Conservation (phyloP, 495 filamentous ascomycete genomes). For the Trichoderma gamsii region DNA sequence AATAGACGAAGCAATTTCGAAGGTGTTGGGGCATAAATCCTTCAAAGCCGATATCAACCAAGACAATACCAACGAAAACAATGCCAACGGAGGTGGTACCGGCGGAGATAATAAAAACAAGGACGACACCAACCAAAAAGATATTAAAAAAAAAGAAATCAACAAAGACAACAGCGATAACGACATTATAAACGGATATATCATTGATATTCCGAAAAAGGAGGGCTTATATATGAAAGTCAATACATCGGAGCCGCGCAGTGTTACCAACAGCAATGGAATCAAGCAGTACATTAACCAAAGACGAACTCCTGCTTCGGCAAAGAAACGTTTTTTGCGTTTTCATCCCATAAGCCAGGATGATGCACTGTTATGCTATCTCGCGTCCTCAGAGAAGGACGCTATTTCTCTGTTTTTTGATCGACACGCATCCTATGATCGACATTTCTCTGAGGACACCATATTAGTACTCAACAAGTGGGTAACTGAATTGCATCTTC, state of each 20-base stretch:
- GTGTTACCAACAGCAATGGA: neutral
- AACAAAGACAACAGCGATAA: neutral
- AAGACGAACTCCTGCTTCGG: neutral
- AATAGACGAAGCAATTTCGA: no score
- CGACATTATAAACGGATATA: neutral
- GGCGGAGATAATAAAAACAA: no score
- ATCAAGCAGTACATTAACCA: neutral
- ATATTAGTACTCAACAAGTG: neutral
- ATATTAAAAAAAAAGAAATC: no score
- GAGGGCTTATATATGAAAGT: neutral
- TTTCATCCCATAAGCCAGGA: neutral
- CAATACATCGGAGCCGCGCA: neutral
- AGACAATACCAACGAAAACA: no score
- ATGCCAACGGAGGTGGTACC: no score
- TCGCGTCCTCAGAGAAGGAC: neutral
- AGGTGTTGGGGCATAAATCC: no score
- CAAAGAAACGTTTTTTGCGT: neutral
- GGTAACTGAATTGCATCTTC: neutral
- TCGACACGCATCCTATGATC: neutral
- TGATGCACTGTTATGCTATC: neutral
- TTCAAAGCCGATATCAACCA: no score
- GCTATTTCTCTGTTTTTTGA: neutral
- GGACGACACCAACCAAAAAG: no score
- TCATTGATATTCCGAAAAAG: neutral
- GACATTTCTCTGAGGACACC: neutral